These are phyloP conservation scores for Xylariaceae sp. DNA, from an alignment of 2,329 filamentous ascomycete genomes.

Conservation along the genomic window DNA sequence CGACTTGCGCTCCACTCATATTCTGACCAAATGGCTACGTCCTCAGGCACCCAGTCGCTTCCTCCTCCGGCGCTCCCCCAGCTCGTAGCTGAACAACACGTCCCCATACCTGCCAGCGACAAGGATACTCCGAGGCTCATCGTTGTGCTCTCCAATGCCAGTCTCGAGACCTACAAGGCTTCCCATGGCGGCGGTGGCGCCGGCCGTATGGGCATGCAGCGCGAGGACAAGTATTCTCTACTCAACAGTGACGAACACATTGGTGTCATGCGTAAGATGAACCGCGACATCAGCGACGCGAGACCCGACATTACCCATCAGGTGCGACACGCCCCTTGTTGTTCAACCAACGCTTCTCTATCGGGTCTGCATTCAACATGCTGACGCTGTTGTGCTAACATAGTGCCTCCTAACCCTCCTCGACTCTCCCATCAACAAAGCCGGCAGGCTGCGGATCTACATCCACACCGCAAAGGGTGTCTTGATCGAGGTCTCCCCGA, in stretches of 20 bases:
- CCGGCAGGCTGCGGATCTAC: slow-evolving; percentile 95
- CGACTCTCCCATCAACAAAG: slow-evolving; percentile 98
- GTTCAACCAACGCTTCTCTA: slow-evolving; percentile 28
- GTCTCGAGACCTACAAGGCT: slow-evolving; percentile 95
- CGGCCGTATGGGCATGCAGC: slow-evolving; percentile 66
- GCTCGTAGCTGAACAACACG: slow-evolving; percentile 90
- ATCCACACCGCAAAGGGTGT: slow-evolving; percentile 98
- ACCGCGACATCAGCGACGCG: slow-evolving; percentile 96
- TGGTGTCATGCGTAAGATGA: slow-evolving; percentile 99
- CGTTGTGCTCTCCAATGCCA: slow-evolving; percentile 95
- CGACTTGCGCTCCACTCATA: background rate
- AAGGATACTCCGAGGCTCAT: slow-evolving; percentile 92
- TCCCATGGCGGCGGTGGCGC: slow-evolving; percentile 67
- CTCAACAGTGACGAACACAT: slow-evolving; percentile 99
- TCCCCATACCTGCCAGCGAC: slow-evolving; percentile 81
- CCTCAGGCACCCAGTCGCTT: slow-evolving; percentile 86
- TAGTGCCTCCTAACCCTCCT: slow-evolving; percentile 96
- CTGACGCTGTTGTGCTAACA: slow-evolving; percentile 44
- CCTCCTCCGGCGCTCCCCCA: slow-evolving; percentile 90
- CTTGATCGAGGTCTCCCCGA: slow-evolving; percentile 96
- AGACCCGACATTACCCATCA: slow-evolving; percentile 98
- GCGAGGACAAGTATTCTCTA: slow-evolving; percentile 95
- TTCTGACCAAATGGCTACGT: slow-evolving; percentile 36
- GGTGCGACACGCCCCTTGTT: slow-evolving; percentile 61
- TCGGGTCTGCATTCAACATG: slow-evolving; percentile 51